phyloP scores from a whole-genome alignment of 2,329 filamentous ascomycete species.

The Berkeleyomyces basicola region DNA sequence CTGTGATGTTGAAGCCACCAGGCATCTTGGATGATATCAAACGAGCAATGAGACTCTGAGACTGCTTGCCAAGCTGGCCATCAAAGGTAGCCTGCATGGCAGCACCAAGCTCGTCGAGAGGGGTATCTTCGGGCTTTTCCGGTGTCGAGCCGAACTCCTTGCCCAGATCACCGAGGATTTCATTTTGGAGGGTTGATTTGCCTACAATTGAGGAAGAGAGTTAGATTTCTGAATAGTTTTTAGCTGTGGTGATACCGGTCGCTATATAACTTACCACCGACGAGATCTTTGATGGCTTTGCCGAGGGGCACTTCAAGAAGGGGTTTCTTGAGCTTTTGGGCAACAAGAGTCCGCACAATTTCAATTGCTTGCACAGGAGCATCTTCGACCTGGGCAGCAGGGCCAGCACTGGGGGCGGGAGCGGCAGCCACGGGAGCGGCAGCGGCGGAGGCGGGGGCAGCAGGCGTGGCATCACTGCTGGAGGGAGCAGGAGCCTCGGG shows the following conservation, averaged over 20 bases:
- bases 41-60: slow-evolving; percentile 78
- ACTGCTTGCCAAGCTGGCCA: slow-evolving; percentile 93
- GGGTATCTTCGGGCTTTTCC: slow-evolving; percentile 95
- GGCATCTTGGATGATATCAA: slow-evolving; percentile 99
- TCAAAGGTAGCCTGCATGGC: slow-evolving; percentile 98
- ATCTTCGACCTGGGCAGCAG: slow-evolving; percentile 74
- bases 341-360: slow-evolving; percentile 74
- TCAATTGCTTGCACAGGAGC: slow-evolving; percentile 77
- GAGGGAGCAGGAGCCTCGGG: slow-evolving; percentile 42
- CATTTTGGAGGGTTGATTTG: slow-evolving; percentile 96
- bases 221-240: neutral
- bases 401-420: slow-evolving; percentile 58
- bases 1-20: slow-evolving; percentile 96
- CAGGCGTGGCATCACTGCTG: slow-evolving; percentile 32
- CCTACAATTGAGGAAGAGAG: slow-evolving; percentile 32
- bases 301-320: slow-evolving; percentile 73
- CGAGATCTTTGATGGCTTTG: slow-evolving; percentile 97
- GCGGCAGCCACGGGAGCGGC: slow-evolving; percentile 39
- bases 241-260: neutral
- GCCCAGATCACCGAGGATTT: slow-evolving; percentile 91
- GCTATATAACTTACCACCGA: slow-evolving; percentile 55
- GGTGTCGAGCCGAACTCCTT: slow-evolving; percentile 98
- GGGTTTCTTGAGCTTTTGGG: slow-evolving; percentile 95
- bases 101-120: slow-evolving; percentile 84
- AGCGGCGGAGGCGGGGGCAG: slow-evolving; percentile 38